Evolutionary conservation across 2,329 filamentous ascomycete genomes (phyloP).

Genomic region (Gaeumannomyces sp.): DNA sequence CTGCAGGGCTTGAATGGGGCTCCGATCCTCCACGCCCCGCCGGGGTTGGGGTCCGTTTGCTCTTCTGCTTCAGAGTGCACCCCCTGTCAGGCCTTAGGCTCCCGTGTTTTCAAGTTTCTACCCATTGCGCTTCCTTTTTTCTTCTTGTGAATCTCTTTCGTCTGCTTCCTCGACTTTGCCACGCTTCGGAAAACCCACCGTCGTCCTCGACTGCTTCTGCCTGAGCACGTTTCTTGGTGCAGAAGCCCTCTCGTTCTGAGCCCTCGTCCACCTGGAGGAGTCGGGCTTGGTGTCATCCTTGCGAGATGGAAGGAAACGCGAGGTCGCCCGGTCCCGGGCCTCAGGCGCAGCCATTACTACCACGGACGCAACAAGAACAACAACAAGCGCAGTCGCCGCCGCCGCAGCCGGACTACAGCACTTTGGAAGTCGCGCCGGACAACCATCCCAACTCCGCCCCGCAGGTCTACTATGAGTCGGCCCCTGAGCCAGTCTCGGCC

Average conservation of each 20-base stretch:
- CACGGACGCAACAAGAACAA: background rate
- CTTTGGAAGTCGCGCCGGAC: background rate
- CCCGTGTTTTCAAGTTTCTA: background rate
- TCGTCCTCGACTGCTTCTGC: background rate
- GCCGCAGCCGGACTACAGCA: background rate
- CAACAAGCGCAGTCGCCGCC: background rate
- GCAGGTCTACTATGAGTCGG: background rate
- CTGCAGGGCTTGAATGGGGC: too few relatives aligned
- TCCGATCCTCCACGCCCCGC: background rate
- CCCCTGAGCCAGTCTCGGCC: background rate
- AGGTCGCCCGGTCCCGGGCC: background rate
- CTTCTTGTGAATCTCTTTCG: background rate
- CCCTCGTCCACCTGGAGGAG: background rate
- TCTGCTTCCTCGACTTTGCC: background rate
- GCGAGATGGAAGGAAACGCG: background rate
- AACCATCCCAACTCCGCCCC: background rate
- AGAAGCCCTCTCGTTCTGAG: background rate
- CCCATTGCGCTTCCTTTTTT: background rate
- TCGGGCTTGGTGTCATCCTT: background rate
- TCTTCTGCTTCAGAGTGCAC: too few relatives aligned
- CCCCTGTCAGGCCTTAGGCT: background rate
- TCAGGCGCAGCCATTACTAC: background rate
- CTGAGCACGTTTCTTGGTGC: background rate
- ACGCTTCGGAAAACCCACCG: background rate
- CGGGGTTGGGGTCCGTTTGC: too few relatives aligned